These are phyloP conservation scores for Daedaleopsis nitida DNA, from an alignment of 768 basidiomycete genomes.

Conservation along the genomic window DNA sequence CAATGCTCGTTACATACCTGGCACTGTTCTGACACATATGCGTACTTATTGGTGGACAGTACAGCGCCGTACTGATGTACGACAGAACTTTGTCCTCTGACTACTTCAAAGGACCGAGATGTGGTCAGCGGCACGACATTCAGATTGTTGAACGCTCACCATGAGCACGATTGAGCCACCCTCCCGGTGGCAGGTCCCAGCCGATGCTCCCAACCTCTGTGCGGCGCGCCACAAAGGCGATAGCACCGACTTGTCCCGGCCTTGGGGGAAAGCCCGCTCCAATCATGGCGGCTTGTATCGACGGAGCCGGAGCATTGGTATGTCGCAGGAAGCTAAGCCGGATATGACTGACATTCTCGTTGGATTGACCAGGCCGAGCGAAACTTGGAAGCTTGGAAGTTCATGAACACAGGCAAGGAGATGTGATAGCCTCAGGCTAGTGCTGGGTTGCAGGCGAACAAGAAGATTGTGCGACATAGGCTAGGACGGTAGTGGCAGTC, in stretches of 20 bases:
- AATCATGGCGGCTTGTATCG: no score
- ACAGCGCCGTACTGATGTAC: no score
- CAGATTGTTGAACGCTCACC: background rate
- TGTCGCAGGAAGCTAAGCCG: no score
- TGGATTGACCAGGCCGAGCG: background rate
- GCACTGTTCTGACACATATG: background rate
- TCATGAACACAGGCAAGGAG: background rate
- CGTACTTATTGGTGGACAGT: no score
- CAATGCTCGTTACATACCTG: background rate
- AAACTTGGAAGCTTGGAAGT: background rate
- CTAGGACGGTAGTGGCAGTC: no score
- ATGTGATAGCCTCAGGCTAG: background rate
- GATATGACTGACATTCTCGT: background rate
- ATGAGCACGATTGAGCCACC: no score
- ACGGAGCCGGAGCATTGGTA: no score
- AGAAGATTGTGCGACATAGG: background rate
- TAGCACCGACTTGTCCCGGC: no score
- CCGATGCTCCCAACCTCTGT: no score
- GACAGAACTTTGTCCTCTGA: background rate
- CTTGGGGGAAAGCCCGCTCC: no score
- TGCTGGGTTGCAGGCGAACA: background rate
- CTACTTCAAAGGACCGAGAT: background rate
- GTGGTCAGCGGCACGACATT: background rate
- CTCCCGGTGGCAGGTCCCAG: no score
- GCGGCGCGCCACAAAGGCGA: no score